These are phyloP conservation scores for Obelidium mucronatum DNA, from an alignment of 192 early-diverging fungal genomes.

Conservation along the genomic window DNA sequence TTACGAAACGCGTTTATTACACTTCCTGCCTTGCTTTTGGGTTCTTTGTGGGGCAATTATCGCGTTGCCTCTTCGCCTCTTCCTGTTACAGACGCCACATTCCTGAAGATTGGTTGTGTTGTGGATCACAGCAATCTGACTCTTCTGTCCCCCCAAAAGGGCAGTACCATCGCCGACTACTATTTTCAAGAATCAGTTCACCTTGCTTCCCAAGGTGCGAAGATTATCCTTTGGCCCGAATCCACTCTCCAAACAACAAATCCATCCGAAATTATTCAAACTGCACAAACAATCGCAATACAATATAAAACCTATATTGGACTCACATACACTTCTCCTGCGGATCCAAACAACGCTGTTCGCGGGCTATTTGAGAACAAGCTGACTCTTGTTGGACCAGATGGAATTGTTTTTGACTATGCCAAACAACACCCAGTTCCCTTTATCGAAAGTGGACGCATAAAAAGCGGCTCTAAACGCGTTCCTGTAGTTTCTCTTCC, in stretches of 20 bases:
- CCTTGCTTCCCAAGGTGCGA: neutral
- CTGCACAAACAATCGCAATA: neutral
- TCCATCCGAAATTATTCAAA: neutral
- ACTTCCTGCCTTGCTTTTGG: neutral
- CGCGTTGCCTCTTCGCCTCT: neutral
- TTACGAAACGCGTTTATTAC: neutral
- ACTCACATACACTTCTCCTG: neutral
- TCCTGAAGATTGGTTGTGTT: neutral
- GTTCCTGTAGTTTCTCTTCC: neutral
- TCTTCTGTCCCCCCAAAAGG: neutral
- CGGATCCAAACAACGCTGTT: neutral
- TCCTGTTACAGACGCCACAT: neutral
- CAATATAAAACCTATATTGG: constrained; percentile 13
- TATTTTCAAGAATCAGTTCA: neutral
- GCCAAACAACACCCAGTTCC: constrained; percentile 6
- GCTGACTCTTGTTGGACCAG: neutral
- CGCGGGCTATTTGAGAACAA: neutral
- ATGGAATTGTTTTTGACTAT: neutral
- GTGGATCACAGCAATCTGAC: neutral
- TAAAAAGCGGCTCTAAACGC: neutral
- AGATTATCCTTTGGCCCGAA: constrained; percentile 15
- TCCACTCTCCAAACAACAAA: neutral
- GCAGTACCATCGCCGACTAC: neutral
- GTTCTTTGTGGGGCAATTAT: neutral
- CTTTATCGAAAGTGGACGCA: constrained; percentile 5